Conservation (phyloP, 345 rosid species). For the Tarenaya hassleriana region DNA sequence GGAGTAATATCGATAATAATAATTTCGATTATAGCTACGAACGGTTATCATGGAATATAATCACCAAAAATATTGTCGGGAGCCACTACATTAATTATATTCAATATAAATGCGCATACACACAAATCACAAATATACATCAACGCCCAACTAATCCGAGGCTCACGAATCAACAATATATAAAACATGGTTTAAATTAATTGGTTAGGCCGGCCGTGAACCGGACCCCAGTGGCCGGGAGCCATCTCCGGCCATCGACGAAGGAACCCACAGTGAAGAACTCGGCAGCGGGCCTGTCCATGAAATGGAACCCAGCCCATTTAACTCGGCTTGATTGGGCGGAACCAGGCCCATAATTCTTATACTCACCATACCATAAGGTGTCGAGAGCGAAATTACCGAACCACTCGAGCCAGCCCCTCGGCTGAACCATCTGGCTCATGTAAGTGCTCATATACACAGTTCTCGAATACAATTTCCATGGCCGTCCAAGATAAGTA, state of each 20-base stretch:
- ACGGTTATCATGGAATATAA: too few species aligned
- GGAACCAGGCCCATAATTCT: too few species aligned
- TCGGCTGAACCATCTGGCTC: constrained; percentile 56
- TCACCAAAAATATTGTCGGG: too few species aligned
- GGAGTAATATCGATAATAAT: constrained; percentile 6
- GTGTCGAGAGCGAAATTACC: constrained; percentile 60
- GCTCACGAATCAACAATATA: too few species aligned
- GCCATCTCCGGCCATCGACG: constrained; percentile 46
- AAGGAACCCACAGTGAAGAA: constrained; percentile 36
- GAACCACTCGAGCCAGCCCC: constrained; percentile 87
- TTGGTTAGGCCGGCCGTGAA: constrained; percentile 39
- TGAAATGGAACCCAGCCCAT: too few species aligned
- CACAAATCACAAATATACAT: too few species aligned
- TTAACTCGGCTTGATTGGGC: too few species aligned
- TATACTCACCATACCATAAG: constrained; percentile 83
- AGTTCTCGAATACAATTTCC: constrained; percentile 86
- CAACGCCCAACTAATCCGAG: too few species aligned
- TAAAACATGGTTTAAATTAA: neutral
- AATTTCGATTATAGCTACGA: too few species aligned
- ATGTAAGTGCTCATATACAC: constrained; percentile 68
- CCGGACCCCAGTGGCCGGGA: constrained; percentile 38
- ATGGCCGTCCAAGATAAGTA: constrained; percentile 81
- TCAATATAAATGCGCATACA: too few species aligned
- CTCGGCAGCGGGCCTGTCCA: too few species aligned
- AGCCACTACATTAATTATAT: too few species aligned